These are phyloP conservation scores for Dendrobium chrysotoxum DNA, from an alignment of 106 monocot species.

Conservation along the genomic window DNA sequence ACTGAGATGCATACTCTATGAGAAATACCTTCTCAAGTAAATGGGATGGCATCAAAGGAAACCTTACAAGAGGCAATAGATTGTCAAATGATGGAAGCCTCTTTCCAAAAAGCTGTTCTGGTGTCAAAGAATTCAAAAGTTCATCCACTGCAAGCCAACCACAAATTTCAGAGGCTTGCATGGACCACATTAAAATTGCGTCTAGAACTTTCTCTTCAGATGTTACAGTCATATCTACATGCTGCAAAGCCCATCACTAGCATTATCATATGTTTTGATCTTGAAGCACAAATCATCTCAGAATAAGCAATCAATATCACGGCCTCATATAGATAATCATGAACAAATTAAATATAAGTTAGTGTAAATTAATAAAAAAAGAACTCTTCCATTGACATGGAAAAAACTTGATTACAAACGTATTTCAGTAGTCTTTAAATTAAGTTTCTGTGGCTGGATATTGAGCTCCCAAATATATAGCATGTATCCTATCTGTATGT, in stretches of 20 bases:
- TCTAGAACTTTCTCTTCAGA: slow-evolving; percentile 91
- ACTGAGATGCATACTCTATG: neutral
- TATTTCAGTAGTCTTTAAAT: neutral
- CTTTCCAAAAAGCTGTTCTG: slow-evolving; percentile 53
- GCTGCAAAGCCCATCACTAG: slow-evolving; percentile 52
- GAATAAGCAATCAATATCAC: neutral
- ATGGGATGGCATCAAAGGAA: slow-evolving; percentile 60
- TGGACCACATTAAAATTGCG: slow-evolving; percentile 89
- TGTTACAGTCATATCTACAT: slow-evolving; percentile 89
- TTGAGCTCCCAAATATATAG: neutral
- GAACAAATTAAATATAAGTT: neutral
- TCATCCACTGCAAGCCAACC: slow-evolving; percentile 62
- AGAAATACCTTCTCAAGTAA: slow-evolving; percentile 66
- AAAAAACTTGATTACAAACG: neutral
- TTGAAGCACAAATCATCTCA: neutral
- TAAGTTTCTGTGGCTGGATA: neutral
- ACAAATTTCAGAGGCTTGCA: slow-evolving; percentile 52
- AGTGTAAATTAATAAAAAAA: neutral
- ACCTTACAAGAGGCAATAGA: slow-evolving; percentile 72
- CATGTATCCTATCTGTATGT: neutral
- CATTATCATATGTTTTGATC: neutral
- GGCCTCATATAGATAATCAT: neutral
- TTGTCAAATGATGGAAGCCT: slow-evolving; percentile 40
- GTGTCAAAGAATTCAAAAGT: slow-evolving; percentile 40
- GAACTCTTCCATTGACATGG: neutral